Base-by-base conservation (phyloP, 441 rosid genomes). In the Corymbia citriodora region DNA sequence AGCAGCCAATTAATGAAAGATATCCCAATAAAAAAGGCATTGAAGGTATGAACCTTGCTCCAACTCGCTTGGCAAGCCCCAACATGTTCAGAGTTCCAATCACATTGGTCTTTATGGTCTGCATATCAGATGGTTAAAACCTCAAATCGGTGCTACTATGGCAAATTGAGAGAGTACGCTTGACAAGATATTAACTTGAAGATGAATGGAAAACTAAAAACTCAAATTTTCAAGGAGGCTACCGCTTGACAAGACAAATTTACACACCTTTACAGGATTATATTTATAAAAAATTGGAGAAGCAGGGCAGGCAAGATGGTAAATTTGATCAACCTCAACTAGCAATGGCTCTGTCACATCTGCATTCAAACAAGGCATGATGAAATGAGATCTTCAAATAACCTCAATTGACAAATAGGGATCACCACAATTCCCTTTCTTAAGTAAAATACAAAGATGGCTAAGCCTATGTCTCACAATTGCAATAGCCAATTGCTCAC, bases 61-160 rank as follows among this genome's bases (percentile, higher is more conserved):
- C 98, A 83, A 96, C 98, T 54, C 98, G 96, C 92, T 96, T 96
- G 90, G 98, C 97, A 4, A 96, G 97, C 88, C 98, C 98, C 91
- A 96, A 91, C 98, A 96, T 96, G 92, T 96, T 96, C 88, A 96
- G 93, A 88, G 98, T 96, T 36, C 98, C 98, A 16, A 96, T 96
- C 91, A 96, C 97, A 92, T 96, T 96, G 88, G 98, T 96, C 95
- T 96, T 96, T 65, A 94, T 96, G 12, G 98, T 96, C 98, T 96
- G 94, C 87, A 68, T 40, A 88, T 45, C 89, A 74, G 18, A 90
- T 6, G 9, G 57, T 87, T 57, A 79, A 14, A 79, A 40, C 18
- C 17, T 12, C 52, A 21, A n/a, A 45, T 79, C n/a, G 8, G 85
- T 45, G n/a, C 45, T 45, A 45, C 52, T 45, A 79, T 45, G 85